phyloP scores from a whole-genome alignment of 1,284 basidiomycete species.

The Leccinum griseonigrum region DNA sequence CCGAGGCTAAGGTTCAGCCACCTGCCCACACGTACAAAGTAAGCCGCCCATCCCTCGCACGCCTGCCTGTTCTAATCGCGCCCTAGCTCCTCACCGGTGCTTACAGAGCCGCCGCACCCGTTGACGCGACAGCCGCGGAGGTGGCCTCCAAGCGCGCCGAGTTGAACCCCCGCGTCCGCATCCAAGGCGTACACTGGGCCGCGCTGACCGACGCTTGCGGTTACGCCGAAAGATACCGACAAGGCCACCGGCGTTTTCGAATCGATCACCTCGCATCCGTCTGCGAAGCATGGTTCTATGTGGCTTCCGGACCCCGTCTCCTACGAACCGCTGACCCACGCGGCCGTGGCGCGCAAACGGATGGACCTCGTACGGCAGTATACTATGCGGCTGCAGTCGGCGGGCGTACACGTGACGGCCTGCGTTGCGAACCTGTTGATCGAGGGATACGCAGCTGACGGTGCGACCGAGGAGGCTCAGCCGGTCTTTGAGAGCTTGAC shows the following conservation, averaged over 20 bases:
- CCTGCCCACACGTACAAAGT: conserved; percentile 93
- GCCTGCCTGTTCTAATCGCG: conserved; percentile 12
- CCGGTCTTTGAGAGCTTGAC: conserved; percentile 81
- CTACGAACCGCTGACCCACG: conserved; percentile 91
- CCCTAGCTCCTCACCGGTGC: conserved; percentile 81
- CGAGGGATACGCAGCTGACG: conserved; percentile 78
- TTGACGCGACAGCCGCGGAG: conserved; percentile 76
- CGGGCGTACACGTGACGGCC: conserved; percentile 86
- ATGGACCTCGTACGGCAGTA: conserved; percentile 79
- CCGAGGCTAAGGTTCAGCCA: conserved; percentile 62
- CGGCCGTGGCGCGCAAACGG: conserved; percentile 77
- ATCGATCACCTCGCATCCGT: conserved; percentile 58
- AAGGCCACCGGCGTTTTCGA: conserved; percentile 81
- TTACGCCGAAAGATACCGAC: conserved; percentile 74
- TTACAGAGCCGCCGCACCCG: conserved; percentile 84
- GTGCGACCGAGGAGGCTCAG: conserved; percentile 70
- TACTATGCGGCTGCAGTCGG: conserved; percentile 57
- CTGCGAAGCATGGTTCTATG: conserved; percentile 32
- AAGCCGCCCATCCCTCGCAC: conserved; percentile 16
- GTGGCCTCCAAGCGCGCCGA: conserved; percentile 66
- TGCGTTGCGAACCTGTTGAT: conserved; percentile 96
- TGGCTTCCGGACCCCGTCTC: conserved; percentile 77
- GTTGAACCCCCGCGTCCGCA: conserved; percentile 49
- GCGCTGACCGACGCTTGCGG: conserved; percentile 92
- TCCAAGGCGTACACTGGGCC: conserved; percentile 90